Evolutionary conservation across 257 asterid genomes (phyloP).

Genomic region (Capsicum rhomboideum): DNA sequence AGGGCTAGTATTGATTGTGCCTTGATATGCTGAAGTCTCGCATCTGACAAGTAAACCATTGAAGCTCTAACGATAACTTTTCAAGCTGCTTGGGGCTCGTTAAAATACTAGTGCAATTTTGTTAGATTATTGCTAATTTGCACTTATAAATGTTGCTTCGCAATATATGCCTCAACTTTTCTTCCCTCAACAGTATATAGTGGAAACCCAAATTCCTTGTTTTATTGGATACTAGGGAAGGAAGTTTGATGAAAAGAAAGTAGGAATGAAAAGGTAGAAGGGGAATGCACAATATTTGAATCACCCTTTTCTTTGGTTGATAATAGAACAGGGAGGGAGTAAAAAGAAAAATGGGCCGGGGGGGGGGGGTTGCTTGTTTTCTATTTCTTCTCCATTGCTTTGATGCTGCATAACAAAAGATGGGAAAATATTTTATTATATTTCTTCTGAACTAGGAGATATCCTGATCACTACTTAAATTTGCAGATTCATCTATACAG

Average conservation of each 20-base stretch:
- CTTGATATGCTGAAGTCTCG: not conserved
- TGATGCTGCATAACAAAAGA: not conserved
- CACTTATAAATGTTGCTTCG: not conserved
- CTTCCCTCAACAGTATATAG: not conserved
- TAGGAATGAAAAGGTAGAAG: not conserved
- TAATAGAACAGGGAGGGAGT: not conserved
- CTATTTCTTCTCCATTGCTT: not conserved
- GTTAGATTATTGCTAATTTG: not conserved
- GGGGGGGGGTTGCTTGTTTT: not conserved
- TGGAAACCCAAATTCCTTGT: not conserved
- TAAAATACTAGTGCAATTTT: not conserved
- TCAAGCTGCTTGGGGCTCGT: not conserved
- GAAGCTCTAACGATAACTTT: not conserved
- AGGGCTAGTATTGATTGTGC: not conserved
- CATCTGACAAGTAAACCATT: not conserved
- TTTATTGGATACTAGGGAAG: not conserved
- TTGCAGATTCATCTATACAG: constrained; percentile 78
- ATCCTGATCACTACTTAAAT: constrained; percentile 23
- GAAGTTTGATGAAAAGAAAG: not conserved
- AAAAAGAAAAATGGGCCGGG: not conserved
- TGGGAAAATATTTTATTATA: not conserved
- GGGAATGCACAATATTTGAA: not conserved
- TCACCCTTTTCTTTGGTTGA: not conserved
- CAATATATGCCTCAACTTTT: not conserved
- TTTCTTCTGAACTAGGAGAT: constrained; percentile 3